phyloP scores from a whole-genome alignment of 2,329 filamentous ascomycete species.

The Colletotrichum horii region DNA sequence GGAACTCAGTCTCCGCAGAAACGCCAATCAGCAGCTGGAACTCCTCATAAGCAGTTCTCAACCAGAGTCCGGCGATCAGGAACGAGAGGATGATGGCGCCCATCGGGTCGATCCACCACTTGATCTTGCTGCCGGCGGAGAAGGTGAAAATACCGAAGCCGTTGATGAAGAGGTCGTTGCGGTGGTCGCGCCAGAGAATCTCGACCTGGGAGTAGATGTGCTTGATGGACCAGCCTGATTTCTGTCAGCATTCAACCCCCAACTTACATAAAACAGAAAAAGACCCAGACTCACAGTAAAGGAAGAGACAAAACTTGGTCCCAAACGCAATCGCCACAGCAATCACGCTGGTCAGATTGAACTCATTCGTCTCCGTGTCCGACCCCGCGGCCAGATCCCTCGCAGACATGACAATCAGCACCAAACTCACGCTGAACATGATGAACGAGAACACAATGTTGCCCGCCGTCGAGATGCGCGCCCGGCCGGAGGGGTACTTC shows the following conservation, averaged over 20 bases:
- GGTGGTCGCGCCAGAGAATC: slow-evolving; percentile 95
- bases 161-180: slow-evolving; percentile 97
- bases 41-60: slow-evolving; percentile 83
- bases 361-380: slow-evolving; percentile 61
- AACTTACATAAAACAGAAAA: fast-evolving
- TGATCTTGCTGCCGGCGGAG: slow-evolving; percentile 85
- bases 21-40: slow-evolving; percentile 92
- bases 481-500: slow-evolving; percentile 90
- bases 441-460: slow-evolving; percentile 97
- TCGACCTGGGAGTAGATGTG: slow-evolving; percentile 91
- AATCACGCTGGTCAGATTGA: slow-evolving; percentile 84
- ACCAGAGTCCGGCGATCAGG: slow-evolving; percentile 81
- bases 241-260: fast-evolving
- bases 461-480: slow-evolving; percentile 91
- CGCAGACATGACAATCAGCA: slow-evolving; percentile 88
- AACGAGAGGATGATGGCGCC: slow-evolving; percentile 85
- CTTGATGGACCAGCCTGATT: slow-evolving; percentile 71
- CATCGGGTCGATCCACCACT: slow-evolving; percentile 94
- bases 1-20: slow-evolving; percentile 80
- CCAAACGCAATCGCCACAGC: slow-evolving; percentile 83
- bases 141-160: slow-evolving; percentile 90
- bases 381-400: slow-evolving; percentile 66
- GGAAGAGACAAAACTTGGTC: slow-evolving; percentile 83
- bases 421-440: slow-evolving; percentile 82
- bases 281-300: slow-evolving; percentile 68